Conservation (phyloP, 352 stramenopile species). For the Phytophthora europaea region DNA sequence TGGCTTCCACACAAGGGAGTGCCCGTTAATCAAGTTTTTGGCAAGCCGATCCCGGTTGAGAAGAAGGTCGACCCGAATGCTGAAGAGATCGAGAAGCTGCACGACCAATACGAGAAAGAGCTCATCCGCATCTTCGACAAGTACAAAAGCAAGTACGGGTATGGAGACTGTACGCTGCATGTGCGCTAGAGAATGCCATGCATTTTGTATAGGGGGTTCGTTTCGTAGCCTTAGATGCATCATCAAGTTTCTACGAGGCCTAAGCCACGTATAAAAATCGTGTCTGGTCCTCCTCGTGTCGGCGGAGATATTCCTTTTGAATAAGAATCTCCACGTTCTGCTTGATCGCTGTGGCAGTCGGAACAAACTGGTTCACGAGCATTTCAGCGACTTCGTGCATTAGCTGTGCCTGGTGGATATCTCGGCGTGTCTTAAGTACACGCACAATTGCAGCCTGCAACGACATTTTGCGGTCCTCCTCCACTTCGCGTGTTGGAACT, state of each 20-base stretch:
- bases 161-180: conserved; percentile 61
- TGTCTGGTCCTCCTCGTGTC: conserved; percentile 66
- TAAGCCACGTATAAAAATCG: conserved; percentile 81
- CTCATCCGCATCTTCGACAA: conserved; percentile 85
- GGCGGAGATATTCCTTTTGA: conserved; percentile 86
- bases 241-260: conserved; percentile 18
- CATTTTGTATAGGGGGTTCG: conserved; percentile 24
- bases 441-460: conserved; percentile 88
- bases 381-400: conserved; percentile 77
- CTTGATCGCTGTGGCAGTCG: conserved; percentile 64
- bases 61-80: conserved; percentile 67
- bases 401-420: conserved; percentile 73
- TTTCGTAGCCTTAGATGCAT: conserved; percentile 24
- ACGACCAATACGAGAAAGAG: conserved; percentile 71
- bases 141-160: conserved; percentile 86
- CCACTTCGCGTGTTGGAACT: conserved; percentile 70
- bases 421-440: conserved; percentile 84
- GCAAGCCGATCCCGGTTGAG: conserved; percentile 73
- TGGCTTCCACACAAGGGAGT: conserved; percentile 68
- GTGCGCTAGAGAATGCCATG: conserved; percentile 60
- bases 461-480: conserved; percentile 91
- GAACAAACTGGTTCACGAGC: conserved; percentile 81
- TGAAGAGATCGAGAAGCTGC: conserved; percentile 76
- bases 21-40: conserved; percentile 76
- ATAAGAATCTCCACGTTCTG: conserved; percentile 88